Percentiles rank a stretch among this genome's conserved stretches.
phyloP scores from a whole-genome alignment of 805 yeast species.

The Isabelozyma heimii region DNA sequence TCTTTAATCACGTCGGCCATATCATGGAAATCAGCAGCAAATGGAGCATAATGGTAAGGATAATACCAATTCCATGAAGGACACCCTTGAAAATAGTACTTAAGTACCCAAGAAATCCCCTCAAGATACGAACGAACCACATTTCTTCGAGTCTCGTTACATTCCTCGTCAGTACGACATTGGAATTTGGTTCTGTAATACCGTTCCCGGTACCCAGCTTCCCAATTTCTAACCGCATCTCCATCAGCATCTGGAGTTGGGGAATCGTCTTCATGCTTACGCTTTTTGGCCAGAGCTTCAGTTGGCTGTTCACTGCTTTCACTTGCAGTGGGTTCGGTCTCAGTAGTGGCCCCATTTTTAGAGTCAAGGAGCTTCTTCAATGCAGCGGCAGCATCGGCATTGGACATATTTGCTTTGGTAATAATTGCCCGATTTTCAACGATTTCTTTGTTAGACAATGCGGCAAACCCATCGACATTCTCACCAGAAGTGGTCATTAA shows the following conservation, averaged over 20 bases:
- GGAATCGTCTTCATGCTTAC: constrained; percentile 17
- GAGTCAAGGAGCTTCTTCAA: constrained; percentile 39
- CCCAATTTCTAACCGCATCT: constrained; percentile 68
- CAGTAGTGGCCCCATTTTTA: constrained; percentile 17
- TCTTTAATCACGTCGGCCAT: constrained; percentile 44
- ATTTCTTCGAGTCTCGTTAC: constrained; percentile 50
- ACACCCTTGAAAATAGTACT: constrained; percentile 95
- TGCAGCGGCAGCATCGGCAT: constrained; percentile 64
- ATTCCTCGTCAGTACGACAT: constrained; percentile 50
- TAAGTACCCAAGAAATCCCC: constrained; percentile 95
- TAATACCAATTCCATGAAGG: constrained; percentile 99
- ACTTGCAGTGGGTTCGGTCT: constrained; percentile 5
- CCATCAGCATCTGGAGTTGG: constrained; percentile 17
- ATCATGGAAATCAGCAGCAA: constrained; percentile 80
- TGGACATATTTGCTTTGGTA: constrained; percentile 69
- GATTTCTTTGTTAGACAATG: constrained; percentile 67
- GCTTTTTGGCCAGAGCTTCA: constrained; percentile 7
- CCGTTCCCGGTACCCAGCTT: constrained; percentile 81
- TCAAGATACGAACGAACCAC: constrained; percentile 78
- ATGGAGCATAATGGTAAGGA: constrained; percentile 97
- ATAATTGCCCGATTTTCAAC: constrained; percentile 61
- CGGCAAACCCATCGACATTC: constrained; percentile 60
- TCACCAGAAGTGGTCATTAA: constrained; percentile 75
- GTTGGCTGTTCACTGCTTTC: constrained; percentile 2
- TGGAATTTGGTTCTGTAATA: constrained; percentile 79